Evolutionary conservation across 768 basidiomycete genomes (phyloP), one percentile per base, ranked within the genome.

Genomic region (Pholiota microspora): DNA sequence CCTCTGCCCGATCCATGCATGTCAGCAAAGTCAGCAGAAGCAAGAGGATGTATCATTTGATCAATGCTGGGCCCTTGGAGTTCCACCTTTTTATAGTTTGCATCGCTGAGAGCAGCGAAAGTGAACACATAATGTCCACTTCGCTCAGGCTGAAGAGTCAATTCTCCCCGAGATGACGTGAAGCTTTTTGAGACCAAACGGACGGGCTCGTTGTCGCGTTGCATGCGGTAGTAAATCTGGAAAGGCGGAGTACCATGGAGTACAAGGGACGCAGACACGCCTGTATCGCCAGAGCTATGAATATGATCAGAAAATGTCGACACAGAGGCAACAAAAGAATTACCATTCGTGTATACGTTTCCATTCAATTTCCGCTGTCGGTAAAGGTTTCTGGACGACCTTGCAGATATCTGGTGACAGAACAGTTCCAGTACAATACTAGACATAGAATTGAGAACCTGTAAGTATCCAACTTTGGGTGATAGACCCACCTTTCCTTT

Each of bases 221-320:
- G 86, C 53, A 82, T 80, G 10, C 77, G 82, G 69, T 94, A 97
- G 64, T 83, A 83, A 9, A 96, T 83, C 46, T 80, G 78, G 81
- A 97, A 98, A 5, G 95, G 95, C 24, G 94, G 87, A 3, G 87
- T 88, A 13, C 95, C 96, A 47, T 87, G 89, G 46, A 98, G 77
- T 54, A 94, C 81, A 47, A 97, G 82, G 3, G 88, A 85, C 2
- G 91, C 94, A 10, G 87, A 87, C 45, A 96, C 91, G 7, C 96
- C 95, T 15, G 90, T 94, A 62, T 97, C 95, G 1, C 92, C 89
- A 46, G 92, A 92, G 67, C 90, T 93, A 59, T 29, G 34, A 36
- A 48, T 5, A 24, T 36, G 13, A 54, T 45, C 51, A 21, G 36
- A 48, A 3, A 53, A 29, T 49, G 5, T 23, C 12, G 45, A 21